A percentile compares a stretch with the other conserved stretches of the same genome.
Conservation (phyloP, 768 basidiomycete genomes). For the Boletus barrowsii region DNA sequence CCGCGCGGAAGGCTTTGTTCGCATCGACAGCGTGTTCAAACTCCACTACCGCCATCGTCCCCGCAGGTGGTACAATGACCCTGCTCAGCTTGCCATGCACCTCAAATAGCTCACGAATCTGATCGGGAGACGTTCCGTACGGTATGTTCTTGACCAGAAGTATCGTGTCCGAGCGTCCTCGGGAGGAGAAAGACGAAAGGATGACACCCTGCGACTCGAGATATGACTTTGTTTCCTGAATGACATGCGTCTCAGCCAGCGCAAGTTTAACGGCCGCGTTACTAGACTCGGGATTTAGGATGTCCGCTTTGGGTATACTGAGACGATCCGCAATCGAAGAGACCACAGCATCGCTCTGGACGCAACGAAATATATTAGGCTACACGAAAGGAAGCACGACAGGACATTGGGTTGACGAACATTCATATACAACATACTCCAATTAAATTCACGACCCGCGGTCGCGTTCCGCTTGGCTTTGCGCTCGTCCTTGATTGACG, state of each 20-base stretch:
- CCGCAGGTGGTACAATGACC: constrained; percentile 85
- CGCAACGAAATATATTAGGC: constrained; percentile 18
- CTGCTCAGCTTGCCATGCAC: constrained; percentile 67
- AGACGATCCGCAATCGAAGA: constrained; percentile 88
- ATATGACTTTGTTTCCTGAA: constrained; percentile 90
- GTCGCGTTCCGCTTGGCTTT: constrained; percentile 59
- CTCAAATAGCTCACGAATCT: constrained; percentile 79
- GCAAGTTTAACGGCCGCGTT: constrained; percentile 93
- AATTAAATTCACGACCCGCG: constrained; percentile 82
- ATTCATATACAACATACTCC: constrained; percentile 97
- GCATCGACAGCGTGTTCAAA: constrained; percentile 73
- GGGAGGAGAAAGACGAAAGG: constrained; percentile 52
- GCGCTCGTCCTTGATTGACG: constrained; percentile 56
- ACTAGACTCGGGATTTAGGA: constrained; percentile 79
- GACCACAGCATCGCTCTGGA: constrained; percentile 88
- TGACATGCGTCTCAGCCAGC: constrained; percentile 93
- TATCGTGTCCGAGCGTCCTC: constrained; percentile 67
- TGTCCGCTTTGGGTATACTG: constrained; percentile 81
- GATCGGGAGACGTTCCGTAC: constrained; percentile 72
- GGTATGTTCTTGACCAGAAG: constrained; percentile 98
- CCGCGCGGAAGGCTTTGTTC: constrained; percentile 67
- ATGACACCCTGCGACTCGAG: constrained; percentile 75
- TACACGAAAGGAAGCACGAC: constrained; percentile 14
- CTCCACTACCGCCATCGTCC: constrained; percentile 91
- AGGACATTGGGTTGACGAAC: constrained; percentile 50